Evolutionary conservation across 2,329 filamentous ascomycete species (phyloP).

Genomic region (Phoma sp.): DNA sequence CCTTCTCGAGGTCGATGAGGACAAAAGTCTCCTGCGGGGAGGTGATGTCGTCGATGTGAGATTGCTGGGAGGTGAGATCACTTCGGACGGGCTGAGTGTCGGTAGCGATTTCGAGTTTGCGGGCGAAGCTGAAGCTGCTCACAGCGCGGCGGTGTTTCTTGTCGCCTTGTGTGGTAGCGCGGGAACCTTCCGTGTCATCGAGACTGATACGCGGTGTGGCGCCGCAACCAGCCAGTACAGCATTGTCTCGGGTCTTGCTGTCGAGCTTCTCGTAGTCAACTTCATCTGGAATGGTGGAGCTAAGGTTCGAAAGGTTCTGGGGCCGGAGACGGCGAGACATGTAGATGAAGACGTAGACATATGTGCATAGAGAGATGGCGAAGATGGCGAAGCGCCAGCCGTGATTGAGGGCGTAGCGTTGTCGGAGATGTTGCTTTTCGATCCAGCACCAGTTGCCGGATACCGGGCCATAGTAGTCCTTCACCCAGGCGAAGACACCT

Average conservation of each 20-base stretch:
- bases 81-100: neutral
- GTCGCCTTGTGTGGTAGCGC: neutral
- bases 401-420: constrained; percentile 56
- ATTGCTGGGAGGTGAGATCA: no score
- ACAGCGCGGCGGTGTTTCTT: constrained; percentile 1
- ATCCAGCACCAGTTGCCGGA: constrained; percentile 61
- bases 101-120: neutral
- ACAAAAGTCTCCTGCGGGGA: neutral
- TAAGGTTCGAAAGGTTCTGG: constrained; percentile 9
- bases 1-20: constrained; percentile 8
- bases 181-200: neutral
- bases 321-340: constrained; percentile 28
- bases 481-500: constrained; percentile 15
- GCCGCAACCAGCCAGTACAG: constrained; percentile 13
- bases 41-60: neutral
- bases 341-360: constrained; percentile 52
- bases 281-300: constrained; percentile 5
- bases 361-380: constrained; percentile 50
- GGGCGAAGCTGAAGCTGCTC: constrained; percentile 13
- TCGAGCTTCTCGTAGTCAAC: neutral
- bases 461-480: constrained; percentile 40
- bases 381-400: constrained; percentile 56
- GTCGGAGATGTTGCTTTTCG: constrained; percentile 40
- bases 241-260: neutral
- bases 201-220: constrained; percentile 8